phyloP scores from a whole-genome alignment of 306 rosid species.

The Dalbergia oliveri region DNA sequence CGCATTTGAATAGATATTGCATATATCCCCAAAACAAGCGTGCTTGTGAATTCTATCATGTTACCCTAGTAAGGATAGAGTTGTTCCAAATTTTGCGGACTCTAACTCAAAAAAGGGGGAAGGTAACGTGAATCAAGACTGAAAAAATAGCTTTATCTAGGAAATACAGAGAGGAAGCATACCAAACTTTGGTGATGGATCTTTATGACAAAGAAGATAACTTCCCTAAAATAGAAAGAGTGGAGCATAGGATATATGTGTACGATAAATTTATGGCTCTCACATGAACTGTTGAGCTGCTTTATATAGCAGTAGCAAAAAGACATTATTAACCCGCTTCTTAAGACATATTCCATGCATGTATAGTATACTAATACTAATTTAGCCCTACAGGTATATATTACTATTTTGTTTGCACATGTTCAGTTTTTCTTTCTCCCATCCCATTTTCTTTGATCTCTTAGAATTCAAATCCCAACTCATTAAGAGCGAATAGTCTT shows the following conservation, averaged over 20 bases:
- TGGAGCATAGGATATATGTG: background rate
- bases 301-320: background rate
- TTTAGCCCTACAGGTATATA: background rate
- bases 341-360: slow-evolving; percentile 19
- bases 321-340: background rate
- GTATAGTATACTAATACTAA: background rate
- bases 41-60: too few relatives aligned
- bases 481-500: background rate
- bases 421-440: background rate
- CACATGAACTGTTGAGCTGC: slow-evolving; percentile 31
- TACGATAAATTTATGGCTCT: slow-evolving; percentile 1
- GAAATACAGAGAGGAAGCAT: background rate
- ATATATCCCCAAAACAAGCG: too few relatives aligned
- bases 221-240: background rate
- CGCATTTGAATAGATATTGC: background rate
- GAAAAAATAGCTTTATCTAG: background rate
- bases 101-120: background rate
- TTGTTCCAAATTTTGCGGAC: background rate
- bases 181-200: background rate
- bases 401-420: slow-evolving; percentile 20
- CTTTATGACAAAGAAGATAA: background rate
- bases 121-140: background rate
- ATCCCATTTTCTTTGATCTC: background rate
- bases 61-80: background rate
- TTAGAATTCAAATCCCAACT: background rate